Percentiles rank a stretch among this genome's conserved stretches.
Conservation (phyloP, 768 basidiomycete genomes). For the Mycena galericulata region DNA sequence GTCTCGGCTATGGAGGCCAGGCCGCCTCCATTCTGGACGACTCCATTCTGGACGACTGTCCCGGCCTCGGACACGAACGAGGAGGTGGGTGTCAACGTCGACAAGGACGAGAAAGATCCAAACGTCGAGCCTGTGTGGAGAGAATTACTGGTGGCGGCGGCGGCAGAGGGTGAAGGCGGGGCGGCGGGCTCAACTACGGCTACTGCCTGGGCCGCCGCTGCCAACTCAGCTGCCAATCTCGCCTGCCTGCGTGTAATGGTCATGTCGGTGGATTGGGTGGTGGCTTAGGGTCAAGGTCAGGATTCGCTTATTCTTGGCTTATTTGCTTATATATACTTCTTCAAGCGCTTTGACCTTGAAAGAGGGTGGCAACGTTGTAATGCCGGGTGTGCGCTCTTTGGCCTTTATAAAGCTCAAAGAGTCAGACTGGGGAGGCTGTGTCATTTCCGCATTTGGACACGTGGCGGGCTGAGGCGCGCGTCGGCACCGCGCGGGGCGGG, state of each 20-base stretch:
- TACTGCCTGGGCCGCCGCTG: constrained; percentile 16
- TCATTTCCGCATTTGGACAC: constrained; percentile 20
- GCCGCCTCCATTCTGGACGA: background rate
- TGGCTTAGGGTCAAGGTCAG: constrained; percentile 28
- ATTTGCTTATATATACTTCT: constrained; percentile 28
- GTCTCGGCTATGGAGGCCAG: constrained; percentile 2
- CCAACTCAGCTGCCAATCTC: constrained; percentile 6
- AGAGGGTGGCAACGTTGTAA: constrained; percentile 26
- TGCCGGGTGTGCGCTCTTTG: background rate
- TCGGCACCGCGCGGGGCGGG: constrained; percentile 11
- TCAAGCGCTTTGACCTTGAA: constrained; percentile 28
- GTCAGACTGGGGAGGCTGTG: constrained; percentile 29
- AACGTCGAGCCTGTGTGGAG: background rate
- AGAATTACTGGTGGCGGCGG: background rate
- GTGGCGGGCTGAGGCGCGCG: constrained; percentile 10
- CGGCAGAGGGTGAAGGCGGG: background rate
- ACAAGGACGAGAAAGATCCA: constrained; percentile 23
- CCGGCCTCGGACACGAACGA: constrained; percentile 18
- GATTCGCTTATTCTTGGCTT: constrained; percentile 5
- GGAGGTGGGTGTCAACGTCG: constrained; percentile 28
- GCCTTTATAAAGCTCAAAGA: constrained; percentile 27
- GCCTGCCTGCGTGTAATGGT: constrained; percentile 23
- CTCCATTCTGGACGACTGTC: background rate
- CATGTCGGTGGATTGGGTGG: constrained; percentile 14
- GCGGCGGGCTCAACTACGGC: background rate